These are phyloP conservation scores for Orbilia ellipsospora DNA, from an alignment of 2,329 filamentous ascomycete genomes.

Conservation along the genomic window DNA sequence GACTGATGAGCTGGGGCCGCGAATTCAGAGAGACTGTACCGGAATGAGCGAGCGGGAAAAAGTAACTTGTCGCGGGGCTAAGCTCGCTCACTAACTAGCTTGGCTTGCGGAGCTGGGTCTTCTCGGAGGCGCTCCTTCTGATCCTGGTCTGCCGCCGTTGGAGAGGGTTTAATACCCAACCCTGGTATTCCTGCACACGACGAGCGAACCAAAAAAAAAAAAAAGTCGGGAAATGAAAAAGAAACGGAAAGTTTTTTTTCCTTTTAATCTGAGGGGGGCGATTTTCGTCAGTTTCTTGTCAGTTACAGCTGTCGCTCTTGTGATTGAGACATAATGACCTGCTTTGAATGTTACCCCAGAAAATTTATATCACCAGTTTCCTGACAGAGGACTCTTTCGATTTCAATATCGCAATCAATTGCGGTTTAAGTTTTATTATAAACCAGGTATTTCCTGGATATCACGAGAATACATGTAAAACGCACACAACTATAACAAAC, in stretches of 20 bases:
- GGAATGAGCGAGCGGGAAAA: conserved; percentile 14
- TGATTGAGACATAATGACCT: conserved; percentile 40
- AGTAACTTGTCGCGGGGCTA: conserved; percentile 9
- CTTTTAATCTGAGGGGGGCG: neutral
- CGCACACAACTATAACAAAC: neutral
- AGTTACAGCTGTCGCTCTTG: conserved; percentile 20
- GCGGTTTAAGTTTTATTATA: too few species aligned
- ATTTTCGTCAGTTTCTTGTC: conserved; percentile 21
- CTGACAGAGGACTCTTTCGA: conserved; percentile 1
- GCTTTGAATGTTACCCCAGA: conserved; percentile 36
- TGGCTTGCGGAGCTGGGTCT: neutral
- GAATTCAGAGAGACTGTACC: too few species aligned
- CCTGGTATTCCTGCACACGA: conserved; percentile 48
- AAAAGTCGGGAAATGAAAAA: conserved; percentile 48
- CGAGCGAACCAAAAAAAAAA: conserved; percentile 6
- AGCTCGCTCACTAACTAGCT: too few species aligned
- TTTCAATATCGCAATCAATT: neutral
- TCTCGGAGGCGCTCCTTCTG: conserved; percentile 43
- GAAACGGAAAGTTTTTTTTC: conserved; percentile 40
- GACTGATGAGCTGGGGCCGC: conserved; percentile 13
- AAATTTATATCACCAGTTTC: conserved; percentile 17
- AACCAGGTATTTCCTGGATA: neutral
- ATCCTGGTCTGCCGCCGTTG: conserved; percentile 47
- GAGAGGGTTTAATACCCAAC: conserved; percentile 31
- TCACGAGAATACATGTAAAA: neutral